Base-by-base conservation (phyloP, 2,329 filamentous ascomycete species). In the Akanthomyces dipterigenus region DNA sequence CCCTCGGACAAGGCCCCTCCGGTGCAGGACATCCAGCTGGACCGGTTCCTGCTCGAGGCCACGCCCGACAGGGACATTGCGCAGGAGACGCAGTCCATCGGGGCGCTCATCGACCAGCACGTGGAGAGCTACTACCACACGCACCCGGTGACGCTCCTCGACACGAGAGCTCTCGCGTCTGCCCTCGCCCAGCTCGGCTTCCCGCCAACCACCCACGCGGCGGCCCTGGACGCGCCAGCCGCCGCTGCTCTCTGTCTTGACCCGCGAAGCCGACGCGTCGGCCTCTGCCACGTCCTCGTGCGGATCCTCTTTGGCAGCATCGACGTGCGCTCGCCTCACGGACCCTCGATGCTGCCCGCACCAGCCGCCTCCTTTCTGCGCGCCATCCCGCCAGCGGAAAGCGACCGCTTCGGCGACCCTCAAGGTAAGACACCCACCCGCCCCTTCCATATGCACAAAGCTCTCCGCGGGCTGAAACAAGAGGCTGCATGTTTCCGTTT, bases 41-140 rank as follows among this genome's bases (percentile, higher is more conserved):
- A 66, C n/a, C 71, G 74, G 38, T 76, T 75, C 48, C 69, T 78
- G 7, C 68, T 76, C 12, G 70, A 73, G 16, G 63, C 72, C 1
- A 71, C 66, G 0, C 70, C 76, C 0, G 75, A 78, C 61, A 67
- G 69, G n/a, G 69, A 73, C 2, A 70, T 78, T 9, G 62, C 64
- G 4, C 48, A 62, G 4, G 74, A 76, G 49, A 62, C 78, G 6
- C 64, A 67, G 4, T 68, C 73, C 1, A 60, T 78, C 3, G 68
- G 69, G 1, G 66, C 71, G 5, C 69, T 77, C 5, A 70, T 79
- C 12, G 69, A 72, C 31, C 70, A 75, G 42, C 77, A 80, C 62
- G 72, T 77, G 43, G 71, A 77, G 58, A 72, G 67, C 56, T 65
- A 77, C 55, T 79, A 78, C 55, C 74, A 76, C 58, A 50, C 64